These are phyloP conservation scores for Dacryopinax primogenitus DNA, from an alignment of 768 basidiomycete genomes.

Conservation along the genomic window DNA sequence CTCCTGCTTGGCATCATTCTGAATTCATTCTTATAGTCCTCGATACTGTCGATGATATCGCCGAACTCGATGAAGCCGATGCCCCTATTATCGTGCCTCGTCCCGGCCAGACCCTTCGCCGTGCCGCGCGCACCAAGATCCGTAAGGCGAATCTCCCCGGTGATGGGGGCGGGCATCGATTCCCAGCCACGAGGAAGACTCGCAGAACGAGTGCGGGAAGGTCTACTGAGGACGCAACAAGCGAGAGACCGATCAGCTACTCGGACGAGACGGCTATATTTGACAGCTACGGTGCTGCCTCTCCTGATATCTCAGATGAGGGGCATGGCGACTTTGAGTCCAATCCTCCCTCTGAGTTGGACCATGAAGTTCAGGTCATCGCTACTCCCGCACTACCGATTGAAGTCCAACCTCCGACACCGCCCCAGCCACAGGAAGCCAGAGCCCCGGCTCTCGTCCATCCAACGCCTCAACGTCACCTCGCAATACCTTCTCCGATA, in stretches of 20 bases:
- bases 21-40: slow-evolving; percentile 34
- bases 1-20: slow-evolving; percentile 6
- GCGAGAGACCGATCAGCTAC: slow-evolving; percentile 53
- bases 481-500: slow-evolving; percentile 27
- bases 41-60: slow-evolving; percentile 53
- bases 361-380: background rate
- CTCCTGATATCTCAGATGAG: slow-evolving; percentile 7
- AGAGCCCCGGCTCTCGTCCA: slow-evolving; percentile 42
- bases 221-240: background rate
- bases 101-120: slow-evolving; percentile 78
- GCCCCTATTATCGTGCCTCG: slow-evolving; percentile 79
- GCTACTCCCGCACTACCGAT: background rate
- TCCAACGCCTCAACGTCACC: slow-evolving; percentile 49
- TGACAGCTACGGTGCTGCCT: slow-evolving; percentile 53
- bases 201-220: slow-evolving; percentile 27
- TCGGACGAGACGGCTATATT: slow-evolving; percentile 73
- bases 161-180: slow-evolving; percentile 75
- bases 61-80: slow-evolving; percentile 69
- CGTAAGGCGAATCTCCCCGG: slow-evolving; percentile 67
- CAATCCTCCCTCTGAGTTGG: background rate
- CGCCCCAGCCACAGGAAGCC: background rate
- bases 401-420: background rate
- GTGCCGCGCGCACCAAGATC: slow-evolving; percentile 89
- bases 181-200: slow-evolving; percentile 40
- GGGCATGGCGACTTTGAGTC: background rate